Base-by-base conservation (phyloP, 2,329 filamentous ascomycete genomes). In the Dothistroma septosporum region DNA sequence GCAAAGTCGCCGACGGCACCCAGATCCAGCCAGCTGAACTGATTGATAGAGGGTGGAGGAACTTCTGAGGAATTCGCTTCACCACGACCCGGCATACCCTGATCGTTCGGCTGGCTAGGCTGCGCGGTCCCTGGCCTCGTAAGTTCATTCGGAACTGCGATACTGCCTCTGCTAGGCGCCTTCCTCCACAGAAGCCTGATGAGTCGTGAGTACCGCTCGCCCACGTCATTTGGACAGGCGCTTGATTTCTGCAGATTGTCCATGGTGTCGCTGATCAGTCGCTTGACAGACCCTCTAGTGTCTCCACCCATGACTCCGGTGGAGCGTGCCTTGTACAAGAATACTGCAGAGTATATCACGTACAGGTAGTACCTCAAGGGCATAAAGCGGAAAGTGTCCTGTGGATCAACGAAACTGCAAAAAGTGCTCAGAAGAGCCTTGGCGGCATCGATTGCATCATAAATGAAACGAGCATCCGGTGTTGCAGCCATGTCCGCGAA, bases 381-480 rank as follows among this genome's bases (percentile, higher is more conserved):
- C 84, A 88, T 86, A 62, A 84, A 87, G 61, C 84, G 82, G 16
- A 87, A 76, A 49, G 83, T 81, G 16, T 79, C 80, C 55, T 82
- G 79, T 0, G 85, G 83, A 58, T 87, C 82, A 32, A 87, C 80
- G 62, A 80, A 82, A 58, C 82, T 82, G 67, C 84, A 86, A 21
- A 87, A 77, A 1, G 84, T 85, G 16, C 79, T 82, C 14, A 88
- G 74, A 19, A 87, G 79, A 0, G 83, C 82, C 68, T 86, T 87
- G 0, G 85, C 85, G 2, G 85, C 84, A 64, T 87, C 84, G 8
- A 88, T 80, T 1, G 84, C 84, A 69, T 87, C 85, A 70, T 87
- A 87, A 59, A 88, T 87, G 71, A 87, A 87, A 6, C 85, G 79
- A 5, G 85, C 84, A 67, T 87, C 85, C 6, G 84, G 84, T 58